Percentiles rank a stretch among this genome's conserved stretches.
Conservation (phyloP, 768 basidiomycete genomes). For the Suillus americanus region DNA sequence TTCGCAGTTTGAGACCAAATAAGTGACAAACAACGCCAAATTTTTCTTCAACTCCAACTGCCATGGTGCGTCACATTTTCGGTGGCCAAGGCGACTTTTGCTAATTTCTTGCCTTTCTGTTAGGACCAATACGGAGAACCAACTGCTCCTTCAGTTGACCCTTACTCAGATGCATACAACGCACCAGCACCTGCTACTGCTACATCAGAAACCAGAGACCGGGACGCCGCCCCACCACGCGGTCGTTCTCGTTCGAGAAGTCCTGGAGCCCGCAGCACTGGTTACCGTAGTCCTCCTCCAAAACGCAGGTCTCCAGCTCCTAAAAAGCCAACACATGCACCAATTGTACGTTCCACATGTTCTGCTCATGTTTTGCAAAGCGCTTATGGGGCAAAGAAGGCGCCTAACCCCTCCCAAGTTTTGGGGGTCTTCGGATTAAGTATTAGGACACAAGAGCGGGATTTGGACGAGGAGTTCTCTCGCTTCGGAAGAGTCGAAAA, state of each 20-base stretch:
- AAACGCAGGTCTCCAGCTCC: constrained; percentile 62
- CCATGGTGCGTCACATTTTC: constrained; percentile 58
- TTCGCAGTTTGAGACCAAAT: constrained; percentile 21
- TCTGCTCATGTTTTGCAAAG: constrained; percentile 14
- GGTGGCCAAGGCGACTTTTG: constrained; percentile 8
- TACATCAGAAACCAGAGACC: constrained; percentile 45
- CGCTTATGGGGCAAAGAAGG: constrained; percentile 57
- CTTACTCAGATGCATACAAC: constrained; percentile 81
- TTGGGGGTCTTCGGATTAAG: constrained; percentile 98
- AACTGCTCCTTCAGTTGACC: constrained; percentile 62
- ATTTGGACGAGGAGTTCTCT: constrained; percentile 92
- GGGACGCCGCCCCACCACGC: constrained; percentile 55
- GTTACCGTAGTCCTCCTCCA: constrained; percentile 55
- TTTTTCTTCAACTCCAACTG: constrained; percentile 51
- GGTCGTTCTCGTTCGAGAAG: constrained; percentile 79
- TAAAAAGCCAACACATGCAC: constrained; percentile 68
- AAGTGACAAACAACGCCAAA: constrained; percentile 44
- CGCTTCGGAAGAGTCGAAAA: constrained; percentile 90
- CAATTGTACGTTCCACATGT: constrained; percentile 53
- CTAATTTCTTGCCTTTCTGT: constrained; percentile 14
- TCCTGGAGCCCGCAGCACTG: constrained; percentile 45
- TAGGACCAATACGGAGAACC: constrained; percentile 64
- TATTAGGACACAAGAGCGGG: constrained; percentile 90
- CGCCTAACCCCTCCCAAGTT: constrained; percentile 83
- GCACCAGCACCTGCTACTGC: constrained; percentile 53